Conservation (phyloP, 2,329 filamentous ascomycete species). For the Diplodia mutila region DNA sequence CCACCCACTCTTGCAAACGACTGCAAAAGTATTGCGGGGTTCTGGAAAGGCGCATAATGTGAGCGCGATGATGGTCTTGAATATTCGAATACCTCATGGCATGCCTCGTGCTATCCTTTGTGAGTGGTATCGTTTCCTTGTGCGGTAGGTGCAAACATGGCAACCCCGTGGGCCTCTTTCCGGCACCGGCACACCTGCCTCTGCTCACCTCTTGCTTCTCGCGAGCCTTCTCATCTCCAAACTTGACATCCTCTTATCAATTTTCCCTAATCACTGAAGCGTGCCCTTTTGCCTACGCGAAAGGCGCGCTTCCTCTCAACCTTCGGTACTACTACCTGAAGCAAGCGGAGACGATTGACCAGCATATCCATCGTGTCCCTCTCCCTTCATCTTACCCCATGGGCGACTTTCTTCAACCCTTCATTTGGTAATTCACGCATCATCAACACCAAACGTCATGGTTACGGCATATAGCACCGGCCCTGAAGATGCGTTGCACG, state of each 20-base stretch:
- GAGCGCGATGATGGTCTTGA: not conserved
- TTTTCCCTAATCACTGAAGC: not conserved
- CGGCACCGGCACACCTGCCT: too few species aligned
- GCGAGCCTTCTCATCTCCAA: not conserved
- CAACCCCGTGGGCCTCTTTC: not conserved
- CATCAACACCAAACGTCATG: not conserved
- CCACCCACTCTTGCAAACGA: not conserved
- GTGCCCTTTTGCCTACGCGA: not conserved
- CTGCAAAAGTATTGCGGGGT: not conserved
- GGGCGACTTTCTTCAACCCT: not conserved
- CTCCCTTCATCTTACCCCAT: not conserved
- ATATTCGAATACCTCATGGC: not conserved
- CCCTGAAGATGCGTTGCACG: not conserved
- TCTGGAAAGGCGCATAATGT: not conserved
- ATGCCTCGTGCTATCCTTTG: not conserved
- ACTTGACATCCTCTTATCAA: not conserved
- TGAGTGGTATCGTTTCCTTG: not conserved
- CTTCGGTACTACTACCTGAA: not conserved
- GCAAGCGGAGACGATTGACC: not conserved
- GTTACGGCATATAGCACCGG: slow-evolving; percentile 7
- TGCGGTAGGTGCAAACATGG: not conserved
- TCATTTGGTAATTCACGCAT: not conserved
- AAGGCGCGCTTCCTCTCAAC: not conserved
- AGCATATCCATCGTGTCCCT: not conserved
- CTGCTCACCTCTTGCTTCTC: not conserved